phyloP scores from a whole-genome alignment of 495 filamentous ascomycete genomes.

The Chaetomium tenue region DNA sequence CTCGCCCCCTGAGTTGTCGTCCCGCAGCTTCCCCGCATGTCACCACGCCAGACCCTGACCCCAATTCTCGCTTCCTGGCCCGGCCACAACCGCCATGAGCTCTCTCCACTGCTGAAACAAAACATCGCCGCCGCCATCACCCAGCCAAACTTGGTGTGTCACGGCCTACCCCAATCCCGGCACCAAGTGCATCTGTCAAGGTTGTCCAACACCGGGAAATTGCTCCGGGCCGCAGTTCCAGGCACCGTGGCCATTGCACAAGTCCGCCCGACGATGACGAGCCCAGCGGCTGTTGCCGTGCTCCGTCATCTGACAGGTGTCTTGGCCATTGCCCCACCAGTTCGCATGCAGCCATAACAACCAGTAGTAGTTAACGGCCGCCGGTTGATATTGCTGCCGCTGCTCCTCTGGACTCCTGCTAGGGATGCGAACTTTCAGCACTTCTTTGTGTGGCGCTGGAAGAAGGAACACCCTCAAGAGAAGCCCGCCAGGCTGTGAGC shows the following conservation, averaged over 20 bases:
- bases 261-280: not conserved
- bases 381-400: constrained; percentile 15
- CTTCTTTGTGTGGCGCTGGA: not conserved
- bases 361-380: not conserved
- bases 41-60: not conserved
- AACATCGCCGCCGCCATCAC: not conserved
- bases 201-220: not conserved
- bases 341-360: not conserved
- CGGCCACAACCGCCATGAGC: not conserved
- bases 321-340: not conserved
- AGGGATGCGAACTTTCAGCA: not conserved
- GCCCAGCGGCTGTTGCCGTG: not conserved
- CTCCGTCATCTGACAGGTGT: not conserved
- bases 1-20: not conserved
- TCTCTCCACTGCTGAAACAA: not conserved
- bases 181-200: not conserved
- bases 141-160: not conserved
- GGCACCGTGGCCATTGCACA: not conserved
- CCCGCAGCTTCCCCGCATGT: not conserved
- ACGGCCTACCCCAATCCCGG: not conserved
- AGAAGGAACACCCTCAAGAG: not conserved
- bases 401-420: not conserved
- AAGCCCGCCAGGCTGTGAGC: constrained; percentile 2
- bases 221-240: not conserved
- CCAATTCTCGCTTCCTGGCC: not conserved